Evolutionary conservation across 495 filamentous ascomycete species (phyloP).

Genomic region (Aspergillus conjunctus): DNA sequence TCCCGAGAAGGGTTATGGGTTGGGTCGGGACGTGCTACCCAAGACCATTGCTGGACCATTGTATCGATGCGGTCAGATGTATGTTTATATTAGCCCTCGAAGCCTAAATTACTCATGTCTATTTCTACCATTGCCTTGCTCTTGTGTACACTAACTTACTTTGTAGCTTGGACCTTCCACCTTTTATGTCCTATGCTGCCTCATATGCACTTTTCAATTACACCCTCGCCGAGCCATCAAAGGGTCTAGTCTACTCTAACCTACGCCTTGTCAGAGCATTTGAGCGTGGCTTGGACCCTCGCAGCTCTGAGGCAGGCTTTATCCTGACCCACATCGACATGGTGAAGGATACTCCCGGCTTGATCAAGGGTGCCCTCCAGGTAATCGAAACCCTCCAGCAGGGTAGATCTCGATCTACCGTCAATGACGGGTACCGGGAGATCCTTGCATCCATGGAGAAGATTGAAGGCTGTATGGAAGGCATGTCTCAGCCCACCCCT

Average conservation of each 20-base stretch:
- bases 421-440: slow-evolving; percentile 65
- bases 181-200: slow-evolving; percentile 95
- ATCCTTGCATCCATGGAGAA: slow-evolving; percentile 64
- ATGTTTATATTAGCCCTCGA: slow-evolving; percentile 39
- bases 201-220: slow-evolving; percentile 93
- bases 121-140: background rate
- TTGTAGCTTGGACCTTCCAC: slow-evolving; percentile 51
- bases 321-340: slow-evolving; percentile 82
- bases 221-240: slow-evolving; percentile 62
- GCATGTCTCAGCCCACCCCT: slow-evolving; percentile 37
- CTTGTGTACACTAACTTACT: background rate
- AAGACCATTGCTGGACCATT: slow-evolving; percentile 71
- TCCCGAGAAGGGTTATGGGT: slow-evolving; percentile 67
- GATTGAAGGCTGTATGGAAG: slow-evolving; percentile 80
- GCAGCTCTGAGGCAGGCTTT: slow-evolving; percentile 89
- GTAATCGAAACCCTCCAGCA: slow-evolving; percentile 61
- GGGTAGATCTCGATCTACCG: slow-evolving; percentile 47
- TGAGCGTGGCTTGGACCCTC: slow-evolving; percentile 79
- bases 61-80: slow-evolving; percentile 77
- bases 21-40: slow-evolving; percentile 72
- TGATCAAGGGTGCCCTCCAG: slow-evolving; percentile 68
- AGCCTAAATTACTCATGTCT: background rate
- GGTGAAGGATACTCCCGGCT: slow-evolving; percentile 73
- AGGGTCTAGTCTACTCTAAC: slow-evolving; percentile 70
- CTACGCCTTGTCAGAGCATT: slow-evolving; percentile 86